phyloP scores from a whole-genome alignment of 2,329 filamentous ascomycete species.

The Fusarium acutatum region DNA sequence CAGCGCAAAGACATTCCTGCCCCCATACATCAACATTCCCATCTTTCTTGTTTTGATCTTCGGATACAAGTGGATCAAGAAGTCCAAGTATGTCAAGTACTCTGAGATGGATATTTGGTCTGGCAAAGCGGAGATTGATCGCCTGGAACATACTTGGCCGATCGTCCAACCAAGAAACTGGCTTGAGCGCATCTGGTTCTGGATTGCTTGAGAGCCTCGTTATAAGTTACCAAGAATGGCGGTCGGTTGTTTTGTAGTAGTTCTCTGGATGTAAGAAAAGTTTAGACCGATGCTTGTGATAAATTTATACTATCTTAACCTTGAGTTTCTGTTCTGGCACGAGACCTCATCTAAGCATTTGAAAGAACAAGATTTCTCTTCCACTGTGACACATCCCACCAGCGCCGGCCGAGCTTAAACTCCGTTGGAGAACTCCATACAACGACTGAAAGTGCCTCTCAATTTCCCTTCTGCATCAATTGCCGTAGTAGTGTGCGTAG shows the following conservation, averaged over 20 bases:
- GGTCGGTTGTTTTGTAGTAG: no score
- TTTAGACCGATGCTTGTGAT: not conserved
- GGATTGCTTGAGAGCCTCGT: not conserved
- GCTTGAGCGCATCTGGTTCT: constrained; percentile 12
- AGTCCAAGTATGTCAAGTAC: constrained; percentile 16
- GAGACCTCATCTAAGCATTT: rapidly evolving
- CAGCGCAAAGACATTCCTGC: constrained; percentile 68
- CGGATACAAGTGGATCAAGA: constrained; percentile 60
- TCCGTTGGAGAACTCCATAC: not conserved
- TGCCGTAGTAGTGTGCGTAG: rapidly evolving
- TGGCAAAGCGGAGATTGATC: constrained; percentile 50
- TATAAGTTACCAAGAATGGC: rapidly evolving
- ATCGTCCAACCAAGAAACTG: constrained; percentile 59
- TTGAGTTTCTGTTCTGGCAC: not conserved
- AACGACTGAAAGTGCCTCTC: not conserved
- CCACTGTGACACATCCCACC: rapidly evolving
- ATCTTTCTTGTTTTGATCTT: constrained; percentile 65
- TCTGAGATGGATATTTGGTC: constrained; percentile 27
- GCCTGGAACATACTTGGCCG: constrained; percentile 58
- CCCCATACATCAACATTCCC: constrained; percentile 69
- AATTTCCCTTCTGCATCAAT: no score
- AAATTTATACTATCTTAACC: not conserved
- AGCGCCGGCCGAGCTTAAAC: not conserved
- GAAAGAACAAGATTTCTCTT: rapidly evolving
- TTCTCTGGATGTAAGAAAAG: rapidly evolving